These are phyloP conservation scores for Agrostemma githago DNA, from an alignment of 148 eudicot species.

Conservation along the genomic window DNA sequence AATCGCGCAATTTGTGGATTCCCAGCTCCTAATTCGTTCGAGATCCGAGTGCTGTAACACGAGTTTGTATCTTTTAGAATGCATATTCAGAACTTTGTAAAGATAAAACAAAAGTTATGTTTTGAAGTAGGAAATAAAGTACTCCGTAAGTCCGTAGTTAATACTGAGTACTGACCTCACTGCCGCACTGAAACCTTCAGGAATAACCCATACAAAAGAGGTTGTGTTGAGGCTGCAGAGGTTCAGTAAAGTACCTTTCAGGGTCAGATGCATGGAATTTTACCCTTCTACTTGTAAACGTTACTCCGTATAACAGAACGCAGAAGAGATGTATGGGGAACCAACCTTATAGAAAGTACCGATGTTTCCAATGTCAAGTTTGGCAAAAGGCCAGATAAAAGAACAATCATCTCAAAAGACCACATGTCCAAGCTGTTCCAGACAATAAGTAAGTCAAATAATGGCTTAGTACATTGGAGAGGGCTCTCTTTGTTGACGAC, in stretches of 20 bases:
- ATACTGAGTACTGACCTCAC: conserved; percentile 77
- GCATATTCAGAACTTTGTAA: conserved; percentile 3
- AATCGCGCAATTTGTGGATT: conserved; percentile 28
- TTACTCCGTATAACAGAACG: neutral
- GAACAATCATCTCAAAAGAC: conserved; percentile 62
- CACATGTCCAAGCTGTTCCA: neutral
- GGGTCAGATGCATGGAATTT: neutral
- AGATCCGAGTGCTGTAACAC: conserved; percentile 29
- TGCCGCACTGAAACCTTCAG: conserved; percentile 72
- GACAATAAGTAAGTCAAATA: neutral
- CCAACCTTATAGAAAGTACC: conserved; percentile 58
- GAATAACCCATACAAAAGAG: conserved; percentile 68
- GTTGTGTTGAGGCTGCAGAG: conserved; percentile 63
- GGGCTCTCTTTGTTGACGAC: too few species aligned
- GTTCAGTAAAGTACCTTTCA: neutral
- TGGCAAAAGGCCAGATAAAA: conserved; percentile 73
- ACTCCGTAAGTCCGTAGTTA: too few species aligned
- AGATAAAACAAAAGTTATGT: neutral
- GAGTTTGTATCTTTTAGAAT: neutral
- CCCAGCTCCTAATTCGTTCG: conserved; percentile 43
- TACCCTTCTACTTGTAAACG: neutral
- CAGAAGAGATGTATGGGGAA: too few species aligned
- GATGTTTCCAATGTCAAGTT: conserved; percentile 72
- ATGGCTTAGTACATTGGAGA: neutral
- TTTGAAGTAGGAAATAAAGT: neutral